Base-by-base conservation (phyloP, 2,329 filamentous ascomycete genomes). In the Metarhizium anisopliae region DNA sequence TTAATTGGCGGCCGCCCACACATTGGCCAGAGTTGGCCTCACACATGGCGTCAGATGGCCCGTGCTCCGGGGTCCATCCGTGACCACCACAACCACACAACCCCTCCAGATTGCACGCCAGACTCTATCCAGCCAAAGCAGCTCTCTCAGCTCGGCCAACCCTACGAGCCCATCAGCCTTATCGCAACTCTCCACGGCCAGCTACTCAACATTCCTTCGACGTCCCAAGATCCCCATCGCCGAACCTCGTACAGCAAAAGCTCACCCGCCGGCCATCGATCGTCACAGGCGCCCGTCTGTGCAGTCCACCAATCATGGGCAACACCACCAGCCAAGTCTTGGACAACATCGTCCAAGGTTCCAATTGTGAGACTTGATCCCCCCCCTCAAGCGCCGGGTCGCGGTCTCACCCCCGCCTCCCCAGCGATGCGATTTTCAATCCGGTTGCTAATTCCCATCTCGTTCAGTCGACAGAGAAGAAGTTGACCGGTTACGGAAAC, bases 321-420 rank as follows among this genome's bases (percentile, higher is more conserved):
- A 87, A 87, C 73, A 82, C 82, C 56, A 84, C 82, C 63, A 87
- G 84, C 70, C 76, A 80, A 64, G 86, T 97, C 70, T 81, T 97
- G 73, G 93, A 97, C 75, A 94, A 88, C 75, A 96, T 99, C 67
- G 92, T 96, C 71, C 89, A 95, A 68, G 90, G 88, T 66, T 94
- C 92, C 65, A 99, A 99, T 79, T 99, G 93, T 96, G 77, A 67
- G 71, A 58, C 51, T 49, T 25, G 20, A 25, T 25, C 20, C 36
- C 47, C 50, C 45, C n/a, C 38, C 25, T 4, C 3, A 25, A 25
- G 25, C 25, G 25, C 25, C 25, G 25, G 20, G 25, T 25, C 55
- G 50, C 45, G 58, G 49, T 42, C 45, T 47, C 47, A 30, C 30
- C 6, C n/a, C 11, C 14, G 8, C 38, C 38, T 16, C 11, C 8